A percentile compares a stretch with the other conserved stretches of the same genome.
These are phyloP conservation scores for Eimeria praecox DNA, from an alignment of 169 alveolate species.

Conservation along the genomic window DNA sequence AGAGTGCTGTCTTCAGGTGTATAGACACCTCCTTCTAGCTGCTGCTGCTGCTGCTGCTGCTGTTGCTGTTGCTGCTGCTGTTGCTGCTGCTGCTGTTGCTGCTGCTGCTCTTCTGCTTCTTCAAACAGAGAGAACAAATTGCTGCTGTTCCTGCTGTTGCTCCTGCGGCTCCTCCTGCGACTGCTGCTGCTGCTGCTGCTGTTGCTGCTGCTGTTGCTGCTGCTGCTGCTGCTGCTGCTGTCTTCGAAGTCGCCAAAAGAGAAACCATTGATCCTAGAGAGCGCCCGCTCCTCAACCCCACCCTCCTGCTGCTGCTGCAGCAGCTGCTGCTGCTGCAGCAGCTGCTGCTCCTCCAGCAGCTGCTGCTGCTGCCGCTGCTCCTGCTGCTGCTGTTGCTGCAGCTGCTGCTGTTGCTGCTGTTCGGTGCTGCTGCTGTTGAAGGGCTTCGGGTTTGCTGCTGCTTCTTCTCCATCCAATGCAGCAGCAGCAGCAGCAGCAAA, in stretches of 20 bases:
- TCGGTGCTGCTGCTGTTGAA: too few relatives aligned
- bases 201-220: slow-evolving; percentile 36
- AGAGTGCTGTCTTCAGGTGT: neutral
- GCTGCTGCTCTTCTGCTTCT: slow-evolving; percentile 2
- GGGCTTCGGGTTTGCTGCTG: too few relatives aligned
- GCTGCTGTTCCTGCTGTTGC: slow-evolving; percentile 1
- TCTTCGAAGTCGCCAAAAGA: neutral
- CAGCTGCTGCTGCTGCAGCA: too few relatives aligned
- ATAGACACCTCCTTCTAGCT: too few relatives aligned
- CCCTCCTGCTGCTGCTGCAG: neutral
- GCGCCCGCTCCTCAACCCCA: neutral
- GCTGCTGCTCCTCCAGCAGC: too few relatives aligned
- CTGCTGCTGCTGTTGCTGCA: too few relatives aligned
- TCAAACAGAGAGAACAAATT: neutral
- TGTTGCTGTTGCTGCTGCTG: slow-evolving; percentile 57
- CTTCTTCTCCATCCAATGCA: too few relatives aligned
- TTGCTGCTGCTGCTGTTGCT: slow-evolving; percentile 48
- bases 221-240: slow-evolving; percentile 19
- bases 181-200: neutral
- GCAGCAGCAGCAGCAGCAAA: too few relatives aligned
- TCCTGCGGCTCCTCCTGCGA: neutral
- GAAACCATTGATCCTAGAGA: neutral
- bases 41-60: too few relatives aligned
- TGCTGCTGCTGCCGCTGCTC: too few relatives aligned
- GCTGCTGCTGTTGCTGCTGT: too few relatives aligned